Evolutionary conservation across 176 grass and related monocot genomes (phyloP), one percentile per base, ranked within the genome.

Genomic region (barley (Hordeum vulgare)): DNA sequence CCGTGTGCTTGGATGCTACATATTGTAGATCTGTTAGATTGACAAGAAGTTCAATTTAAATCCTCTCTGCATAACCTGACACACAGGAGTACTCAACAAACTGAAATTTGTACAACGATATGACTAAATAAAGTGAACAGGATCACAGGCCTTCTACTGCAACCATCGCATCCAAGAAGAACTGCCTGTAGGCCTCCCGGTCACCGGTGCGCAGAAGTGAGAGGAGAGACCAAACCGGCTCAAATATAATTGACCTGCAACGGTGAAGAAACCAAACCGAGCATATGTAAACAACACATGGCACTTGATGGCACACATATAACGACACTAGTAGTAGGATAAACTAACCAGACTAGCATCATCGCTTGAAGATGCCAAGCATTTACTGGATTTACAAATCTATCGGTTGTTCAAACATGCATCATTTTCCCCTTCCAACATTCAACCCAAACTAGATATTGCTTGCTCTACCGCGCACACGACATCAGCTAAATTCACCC

Each of bases 111-210:
- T n/a, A 70, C 28, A 21, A 21, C 10, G 11, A 34, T 44, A 20
- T n/a, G n/a, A 34, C 5, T 18, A 65, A 31, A 17, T 25, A 63
- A 70, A 82, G 37, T 39, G 14, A 78, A 21, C 60, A 40, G 7
- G 41, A 80, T 81, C 45, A 40, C 65, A 59, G 14, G 88, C 96
- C 92, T 93, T 93, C 42, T 42, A 93, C 83, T 64, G 93, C 90
- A 40, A 85, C 75, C 90, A 95, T 98, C 20, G 67, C 81, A 80
- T 98, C 93, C 78, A 98, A 62, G 77, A 98, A 98, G 83, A 98
- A 98, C 61, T 88, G 89, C 63, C 93, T 79, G 82, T 98, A 98
- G 56, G 85, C 89, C 79, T 98, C 93, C 76, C 90, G 79, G 40
- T 98, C 96, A 65, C 86, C 57, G 42, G 93, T 98, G 41, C 96